Base-by-base conservation (phyloP, 2,329 filamentous ascomycete genomes). In the Neocatenulostroma microsporum region DNA sequence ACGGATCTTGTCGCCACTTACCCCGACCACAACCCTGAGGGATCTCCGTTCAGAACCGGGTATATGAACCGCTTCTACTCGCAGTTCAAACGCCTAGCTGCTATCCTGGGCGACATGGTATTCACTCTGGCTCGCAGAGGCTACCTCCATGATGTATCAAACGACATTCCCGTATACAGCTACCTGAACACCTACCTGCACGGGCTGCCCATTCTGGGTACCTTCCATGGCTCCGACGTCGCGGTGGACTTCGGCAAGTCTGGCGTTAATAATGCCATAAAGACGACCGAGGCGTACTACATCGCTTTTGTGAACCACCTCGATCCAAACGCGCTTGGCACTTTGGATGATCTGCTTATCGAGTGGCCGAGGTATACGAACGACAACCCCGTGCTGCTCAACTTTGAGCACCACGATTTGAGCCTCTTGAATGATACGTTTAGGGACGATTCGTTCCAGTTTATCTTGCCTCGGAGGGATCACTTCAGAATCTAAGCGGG, bases 141-240 rank as follows among this genome's bases (percentile, higher is more conserved):
- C 4, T 79, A 84, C 56, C 71, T 91, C 15, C 53, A 68, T 10
- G 40, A 52, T 0, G 58, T 74, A 2, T 51, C 56, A 0, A 36
- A 61, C 1, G 61, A 64, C 10, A 69, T 76, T 44, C 77, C 78
- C 0, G 48, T 60, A 21, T 74, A 86, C 0, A 76, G 78, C 0
- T 91, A 87, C 61, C 70, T 91, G 1, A 63, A 79, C 0, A 80
- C 76, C 0, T 88, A 88, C 61, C 61, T 81, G 63, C 76, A 80
- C 54, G 79, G 79, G 8, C 80, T 77, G 0, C 80, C 84, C 0
- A 61, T 88, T 31, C 58, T 89, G 0, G 84, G 85, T 13, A 88
- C 83, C 0, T 82, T 85, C 61, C 85, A 91, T 56, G 44, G 21
- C 11, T 78, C 74, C 40, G 80, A 80, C 1, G 58, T 81, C 74